Evolutionary conservation across 768 basidiomycete species (phyloP).

Genomic region (Phylloporus arenicola): DNA sequence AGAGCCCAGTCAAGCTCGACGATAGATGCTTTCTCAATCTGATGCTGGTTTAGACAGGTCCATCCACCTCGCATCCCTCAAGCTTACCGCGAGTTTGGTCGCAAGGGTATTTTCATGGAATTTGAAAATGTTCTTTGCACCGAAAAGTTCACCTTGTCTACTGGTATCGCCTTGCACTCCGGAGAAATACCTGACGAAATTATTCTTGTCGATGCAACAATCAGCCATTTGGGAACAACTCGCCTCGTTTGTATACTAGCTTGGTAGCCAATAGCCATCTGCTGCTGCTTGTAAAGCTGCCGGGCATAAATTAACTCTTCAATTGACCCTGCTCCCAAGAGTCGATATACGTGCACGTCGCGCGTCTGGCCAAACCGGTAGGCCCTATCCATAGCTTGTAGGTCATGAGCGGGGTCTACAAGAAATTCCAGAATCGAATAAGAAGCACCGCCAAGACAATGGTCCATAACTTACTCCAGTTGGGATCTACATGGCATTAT

Average conservation of each 20-base stretch:
- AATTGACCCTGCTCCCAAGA: slow-evolving; percentile 81
- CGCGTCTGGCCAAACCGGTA: slow-evolving; percentile 85
- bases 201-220: neutral
- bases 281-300: slow-evolving; percentile 90
- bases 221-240: neutral
- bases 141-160: slow-evolving; percentile 80
- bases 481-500: slow-evolving; percentile 56
- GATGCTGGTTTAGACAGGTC: neutral
- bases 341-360: slow-evolving; percentile 77
- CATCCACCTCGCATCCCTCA: neutral
- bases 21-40: slow-evolving; percentile 78
- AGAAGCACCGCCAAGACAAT: neutral
- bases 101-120: slow-evolving; percentile 64
- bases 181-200: slow-evolving; percentile 57
- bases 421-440: neutral
- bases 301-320: slow-evolving; percentile 87
- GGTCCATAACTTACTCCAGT: slow-evolving; percentile 77
- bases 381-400: slow-evolving; percentile 87
- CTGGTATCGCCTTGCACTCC: slow-evolving; percentile 75
- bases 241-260: slow-evolving; percentile 79
- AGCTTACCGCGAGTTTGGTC: slow-evolving; percentile 66
- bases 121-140: slow-evolving; percentile 79
- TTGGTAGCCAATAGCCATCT: slow-evolving; percentile 87
- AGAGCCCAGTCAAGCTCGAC: slow-evolving; percentile 68
- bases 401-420: slow-evolving; percentile 88